Conservation (phyloP, 495 filamentous ascomycete genomes). For the Aspergillus coremiiformis region DNA sequence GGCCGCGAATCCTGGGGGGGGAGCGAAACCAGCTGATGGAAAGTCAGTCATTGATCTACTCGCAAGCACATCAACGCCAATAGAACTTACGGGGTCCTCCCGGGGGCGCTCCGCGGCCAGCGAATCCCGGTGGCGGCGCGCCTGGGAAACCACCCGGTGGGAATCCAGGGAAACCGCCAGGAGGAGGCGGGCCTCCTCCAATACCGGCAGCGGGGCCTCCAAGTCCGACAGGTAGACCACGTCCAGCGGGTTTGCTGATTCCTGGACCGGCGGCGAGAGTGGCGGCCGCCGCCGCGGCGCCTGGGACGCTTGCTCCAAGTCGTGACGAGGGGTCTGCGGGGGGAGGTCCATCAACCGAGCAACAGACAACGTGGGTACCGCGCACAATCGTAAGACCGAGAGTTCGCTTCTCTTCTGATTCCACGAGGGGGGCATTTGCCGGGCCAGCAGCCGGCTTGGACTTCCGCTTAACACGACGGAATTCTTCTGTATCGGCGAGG, state of each 20-base stretch:
- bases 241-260: slow-evolving; percentile 84
- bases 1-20: slow-evolving; percentile 59
- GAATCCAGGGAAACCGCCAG: slow-evolving; percentile 49
- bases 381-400: slow-evolving; percentile 92
- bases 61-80: neutral
- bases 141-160: slow-evolving; percentile 62
- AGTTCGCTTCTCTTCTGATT: slow-evolving; percentile 93
- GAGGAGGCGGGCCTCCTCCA: slow-evolving; percentile 66
- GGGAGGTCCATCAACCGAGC: slow-evolving; percentile 94
- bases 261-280: slow-evolving; percentile 78
- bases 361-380: slow-evolving; percentile 84
- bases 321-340: slow-evolving; percentile 88
- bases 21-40: slow-evolving; percentile 48
- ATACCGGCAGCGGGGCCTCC: slow-evolving; percentile 87
- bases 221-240: slow-evolving; percentile 80
- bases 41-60: slow-evolving; percentile 1
- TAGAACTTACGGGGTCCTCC: slow-evolving; percentile 54
- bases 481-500: slow-evolving; percentile 97
- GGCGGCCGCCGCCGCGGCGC: slow-evolving; percentile 52
- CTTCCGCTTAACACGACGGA: slow-evolving; percentile 89
- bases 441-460: slow-evolving; percentile 62
- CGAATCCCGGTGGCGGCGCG: slow-evolving; percentile 65
- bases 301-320: slow-evolving; percentile 68
- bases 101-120: slow-evolving; percentile 62
- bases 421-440: slow-evolving; percentile 53